These are phyloP conservation scores for Microcyclosporella mali DNA, from an alignment of 2,329 filamentous ascomycete genomes.

Conservation along the genomic window DNA sequence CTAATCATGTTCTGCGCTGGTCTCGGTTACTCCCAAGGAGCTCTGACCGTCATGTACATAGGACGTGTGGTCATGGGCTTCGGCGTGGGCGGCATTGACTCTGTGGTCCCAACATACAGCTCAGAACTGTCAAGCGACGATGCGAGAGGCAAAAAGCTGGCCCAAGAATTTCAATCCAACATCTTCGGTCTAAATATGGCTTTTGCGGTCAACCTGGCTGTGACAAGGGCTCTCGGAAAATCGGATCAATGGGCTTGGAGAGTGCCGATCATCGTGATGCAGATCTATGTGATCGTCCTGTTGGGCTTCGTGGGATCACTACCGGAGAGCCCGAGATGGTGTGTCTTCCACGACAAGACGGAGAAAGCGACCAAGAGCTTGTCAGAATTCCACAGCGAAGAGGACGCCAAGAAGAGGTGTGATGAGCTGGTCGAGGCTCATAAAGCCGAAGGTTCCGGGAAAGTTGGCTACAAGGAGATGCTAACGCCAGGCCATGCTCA, in stretches of 20 bases:
- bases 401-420: conserved; percentile 43
- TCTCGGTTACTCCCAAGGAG: conserved; percentile 38
- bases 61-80: conserved; percentile 51
- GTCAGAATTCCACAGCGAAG: conserved; percentile 45
- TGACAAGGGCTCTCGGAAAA: conserved; percentile 51
- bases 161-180: conserved; percentile 60
- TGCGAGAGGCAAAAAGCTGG: conserved; percentile 51
- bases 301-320: conserved; percentile 48
- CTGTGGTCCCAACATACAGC: conserved; percentile 55
- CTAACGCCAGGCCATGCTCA: conserved; percentile 48
- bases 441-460: conserved; percentile 41
- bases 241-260: conserved; percentile 57
- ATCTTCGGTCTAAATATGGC: conserved; percentile 58
- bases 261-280: conserved; percentile 56
- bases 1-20: conserved; percentile 56
- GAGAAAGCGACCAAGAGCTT: conserved; percentile 49
- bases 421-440: conserved; percentile 48
- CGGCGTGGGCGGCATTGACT: conserved; percentile 56
- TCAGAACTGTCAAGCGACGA: conserved; percentile 53
- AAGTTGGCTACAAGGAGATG: conserved; percentile 53
- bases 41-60: conserved; percentile 45
- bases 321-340: conserved; percentile 55
- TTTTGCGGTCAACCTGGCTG: conserved; percentile 52
- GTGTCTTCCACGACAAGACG: conserved; percentile 45
- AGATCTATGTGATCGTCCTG: conserved; percentile 51